phyloP scores from a whole-genome alignment of 78 protist species.

The Corallochytrium limacisporum region DNA sequence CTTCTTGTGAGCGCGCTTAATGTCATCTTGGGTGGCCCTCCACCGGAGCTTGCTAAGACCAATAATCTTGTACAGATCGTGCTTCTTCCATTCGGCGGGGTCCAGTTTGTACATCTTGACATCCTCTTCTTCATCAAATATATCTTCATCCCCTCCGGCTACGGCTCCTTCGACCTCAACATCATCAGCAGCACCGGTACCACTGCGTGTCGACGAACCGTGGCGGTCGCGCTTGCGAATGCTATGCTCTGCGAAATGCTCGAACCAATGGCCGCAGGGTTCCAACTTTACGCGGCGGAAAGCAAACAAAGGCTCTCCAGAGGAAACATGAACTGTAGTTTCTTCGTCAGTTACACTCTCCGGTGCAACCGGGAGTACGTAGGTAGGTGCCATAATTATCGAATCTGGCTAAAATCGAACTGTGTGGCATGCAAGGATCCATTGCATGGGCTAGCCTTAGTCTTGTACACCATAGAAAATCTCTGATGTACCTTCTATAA shows the following conservation, averaged over 20 bases:
- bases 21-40: constrained; percentile 61
- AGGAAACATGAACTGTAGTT: too few relatives aligned
- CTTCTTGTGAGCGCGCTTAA: constrained; percentile 43
- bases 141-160: constrained; percentile 2
- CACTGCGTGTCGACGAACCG: background rate
- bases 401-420: too few relatives aligned
- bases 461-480: too few relatives aligned
- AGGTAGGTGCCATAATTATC: too few relatives aligned
- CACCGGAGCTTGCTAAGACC: constrained; percentile 49
- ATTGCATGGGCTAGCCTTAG: too few relatives aligned
- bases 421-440: too few relatives aligned
- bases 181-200: background rate
- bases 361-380: too few relatives aligned
- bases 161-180: background rate
- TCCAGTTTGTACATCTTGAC: background rate
- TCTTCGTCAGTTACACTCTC: too few relatives aligned
- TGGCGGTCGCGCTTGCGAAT: background rate
- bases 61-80: constrained; percentile 61
- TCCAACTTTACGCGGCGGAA: background rate
- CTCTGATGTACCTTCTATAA: too few relatives aligned
- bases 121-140: constrained; percentile 11
- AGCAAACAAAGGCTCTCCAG: background rate
- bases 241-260: background rate
- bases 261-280: background rate
- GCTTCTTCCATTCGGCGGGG: constrained; percentile 20